Percentiles rank a stretch among this genome's conserved stretches.
Conservation (phyloP, 768 basidiomycete species). For the Kwoniella sp. region DNA sequence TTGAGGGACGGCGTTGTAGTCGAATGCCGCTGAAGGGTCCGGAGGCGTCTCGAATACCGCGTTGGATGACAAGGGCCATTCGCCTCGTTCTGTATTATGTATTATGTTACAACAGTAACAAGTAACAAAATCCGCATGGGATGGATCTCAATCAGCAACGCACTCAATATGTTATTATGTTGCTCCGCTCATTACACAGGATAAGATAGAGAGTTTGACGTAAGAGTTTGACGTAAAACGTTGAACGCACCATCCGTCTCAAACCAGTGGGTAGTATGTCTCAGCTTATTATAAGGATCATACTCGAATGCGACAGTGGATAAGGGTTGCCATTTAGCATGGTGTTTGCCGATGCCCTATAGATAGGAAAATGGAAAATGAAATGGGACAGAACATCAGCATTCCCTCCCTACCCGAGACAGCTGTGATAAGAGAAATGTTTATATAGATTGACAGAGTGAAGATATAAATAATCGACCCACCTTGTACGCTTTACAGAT, state of each 20-base stretch:
- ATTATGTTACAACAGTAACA: too few species aligned
- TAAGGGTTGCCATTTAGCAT: slow-evolving; percentile 98
- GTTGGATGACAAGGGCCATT: slow-evolving; percentile 92
- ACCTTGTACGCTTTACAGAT: slow-evolving; percentile 92
- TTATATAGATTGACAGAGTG: too few species aligned
- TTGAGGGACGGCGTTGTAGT: slow-evolving; percentile 81
- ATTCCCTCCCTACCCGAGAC: too few species aligned
- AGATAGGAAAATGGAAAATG: background rate
- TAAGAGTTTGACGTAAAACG: too few species aligned
- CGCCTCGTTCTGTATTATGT: slow-evolving; percentile 61
- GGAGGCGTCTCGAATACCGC: slow-evolving; percentile 76
- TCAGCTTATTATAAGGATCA: slow-evolving; percentile 94
- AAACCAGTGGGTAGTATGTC: slow-evolving; percentile 94
- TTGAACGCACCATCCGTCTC: slow-evolving; percentile 60
- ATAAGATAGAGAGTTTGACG: too few species aligned
- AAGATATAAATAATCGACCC: slow-evolving; percentile 28
- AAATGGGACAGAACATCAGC: too few species aligned
- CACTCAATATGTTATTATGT: too few species aligned
- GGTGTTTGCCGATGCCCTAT: slow-evolving; percentile 95
- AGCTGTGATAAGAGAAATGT: too few species aligned
- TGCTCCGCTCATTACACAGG: too few species aligned
- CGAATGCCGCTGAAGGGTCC: slow-evolving; percentile 75
- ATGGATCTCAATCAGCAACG: background rate
- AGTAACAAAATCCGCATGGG: too few species aligned
- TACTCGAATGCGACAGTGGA: slow-evolving; percentile 96